Evolutionary conservation across 1,139 yeast genomes (phyloP).

Genomic region (Debaryomyces nepalensis): DNA sequence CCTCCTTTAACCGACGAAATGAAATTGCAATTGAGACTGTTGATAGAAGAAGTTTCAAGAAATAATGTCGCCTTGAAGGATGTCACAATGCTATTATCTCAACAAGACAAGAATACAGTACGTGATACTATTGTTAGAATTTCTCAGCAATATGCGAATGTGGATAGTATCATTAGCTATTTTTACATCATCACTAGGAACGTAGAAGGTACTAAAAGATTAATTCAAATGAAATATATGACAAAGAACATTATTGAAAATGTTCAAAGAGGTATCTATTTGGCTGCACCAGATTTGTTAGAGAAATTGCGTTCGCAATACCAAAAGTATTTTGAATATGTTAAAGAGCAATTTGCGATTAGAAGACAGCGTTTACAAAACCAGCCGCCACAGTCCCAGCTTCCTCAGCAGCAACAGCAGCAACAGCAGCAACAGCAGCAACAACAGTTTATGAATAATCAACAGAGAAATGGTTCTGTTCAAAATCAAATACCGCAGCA

Average conservation of each 20-base stretch:
- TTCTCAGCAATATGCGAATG: conserved; percentile 67
- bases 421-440: conserved; percentile 17
- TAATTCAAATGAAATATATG: conserved; percentile 80
- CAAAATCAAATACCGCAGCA: conserved; percentile 18
- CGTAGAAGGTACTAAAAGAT: conserved; percentile 72
- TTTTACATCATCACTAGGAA: conserved; percentile 76
- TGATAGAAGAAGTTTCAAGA: conserved; percentile 70
- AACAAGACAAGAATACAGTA: conserved; percentile 67
- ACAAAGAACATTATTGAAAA: conserved; percentile 75
- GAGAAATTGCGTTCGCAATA: conserved; percentile 74
- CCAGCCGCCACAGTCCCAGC: conserved; percentile 21
- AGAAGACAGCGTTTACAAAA: conserved; percentile 40
- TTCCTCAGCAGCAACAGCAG: conserved; percentile 19
- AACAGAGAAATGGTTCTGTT: conserved; percentile 14
- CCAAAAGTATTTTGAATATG: conserved; percentile 74
- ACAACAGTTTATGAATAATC: conserved; percentile 20
- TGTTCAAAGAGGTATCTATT: conserved; percentile 61
- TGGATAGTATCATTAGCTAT: conserved; percentile 77
- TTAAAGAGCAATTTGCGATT: conserved; percentile 52
- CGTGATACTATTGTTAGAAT: conserved; percentile 60
- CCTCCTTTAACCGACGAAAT: conserved; percentile 52
- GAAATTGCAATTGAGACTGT: conserved; percentile 56
- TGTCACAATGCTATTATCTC: conserved; percentile 61
- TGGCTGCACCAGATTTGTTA: conserved; percentile 70
- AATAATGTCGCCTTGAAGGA: conserved; percentile 71